Conservation (phyloP, 116 monocot species). For the Phalaenopsis hybrid region DNA sequence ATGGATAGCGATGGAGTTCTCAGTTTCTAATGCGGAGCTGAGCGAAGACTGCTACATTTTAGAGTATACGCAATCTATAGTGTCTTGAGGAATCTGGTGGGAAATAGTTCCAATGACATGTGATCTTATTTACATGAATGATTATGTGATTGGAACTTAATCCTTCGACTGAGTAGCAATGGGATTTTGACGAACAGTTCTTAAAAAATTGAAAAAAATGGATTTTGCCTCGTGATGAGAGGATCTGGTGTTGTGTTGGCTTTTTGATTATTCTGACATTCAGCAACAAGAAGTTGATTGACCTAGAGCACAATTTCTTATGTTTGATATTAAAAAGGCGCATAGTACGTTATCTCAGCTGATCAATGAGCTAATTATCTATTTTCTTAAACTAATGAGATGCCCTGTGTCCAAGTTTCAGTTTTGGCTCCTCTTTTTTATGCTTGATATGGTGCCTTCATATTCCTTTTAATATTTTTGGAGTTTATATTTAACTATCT, state of each 20-base stretch:
- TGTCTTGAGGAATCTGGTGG: not conserved
- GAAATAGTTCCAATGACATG: not conserved
- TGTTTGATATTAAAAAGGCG: not conserved
- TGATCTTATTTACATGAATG: not conserved
- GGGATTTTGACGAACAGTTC: not conserved
- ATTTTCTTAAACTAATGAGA: not conserved
- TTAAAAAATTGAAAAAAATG: not conserved
- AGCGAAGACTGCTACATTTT: not conserved
- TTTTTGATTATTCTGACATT: not conserved
- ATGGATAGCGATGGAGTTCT: not conserved
- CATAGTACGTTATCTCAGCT: not conserved
- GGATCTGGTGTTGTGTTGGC: not conserved
- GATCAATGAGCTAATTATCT: not conserved
- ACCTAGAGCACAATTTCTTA: not conserved
- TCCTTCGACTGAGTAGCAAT: not conserved
- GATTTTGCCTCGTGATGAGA: not conserved
- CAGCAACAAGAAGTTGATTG: not conserved
- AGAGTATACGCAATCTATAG: not conserved
- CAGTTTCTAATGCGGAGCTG: not conserved
- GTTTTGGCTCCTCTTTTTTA: not conserved
- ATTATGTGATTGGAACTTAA: not conserved
- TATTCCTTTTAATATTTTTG: not conserved
- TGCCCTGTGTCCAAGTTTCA: not conserved
- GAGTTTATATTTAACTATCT: not conserved
- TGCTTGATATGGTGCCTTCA: not conserved